These are phyloP conservation scores for Aspergillus hiratsukae DNA, from an alignment of 2,329 filamentous ascomycete species.

Conservation along the genomic window DNA sequence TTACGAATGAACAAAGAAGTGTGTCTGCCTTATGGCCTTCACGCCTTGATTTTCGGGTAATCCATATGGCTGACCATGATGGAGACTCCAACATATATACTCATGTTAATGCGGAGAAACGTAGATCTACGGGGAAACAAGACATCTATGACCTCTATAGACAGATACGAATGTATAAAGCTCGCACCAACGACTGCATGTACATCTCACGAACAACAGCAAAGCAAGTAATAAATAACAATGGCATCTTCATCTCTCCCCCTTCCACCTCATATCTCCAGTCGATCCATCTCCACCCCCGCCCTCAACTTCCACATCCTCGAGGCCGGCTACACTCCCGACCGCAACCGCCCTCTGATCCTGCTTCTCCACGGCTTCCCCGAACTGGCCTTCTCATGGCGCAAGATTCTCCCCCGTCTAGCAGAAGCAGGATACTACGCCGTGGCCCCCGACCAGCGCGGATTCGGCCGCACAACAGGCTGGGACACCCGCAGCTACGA, in stretches of 20 bases:
- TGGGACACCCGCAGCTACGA: slow-evolving; percentile 52
- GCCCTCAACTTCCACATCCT: slow-evolving; percentile 59
- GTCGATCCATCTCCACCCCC: slow-evolving; percentile 55
- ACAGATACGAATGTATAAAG: not conserved
- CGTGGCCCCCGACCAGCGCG: slow-evolving; percentile 64
- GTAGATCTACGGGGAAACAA: not conserved
- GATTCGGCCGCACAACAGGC: slow-evolving; percentile 62
- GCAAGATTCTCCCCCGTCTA: slow-evolving; percentile 57
- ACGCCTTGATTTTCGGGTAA: slow-evolving; percentile 4
- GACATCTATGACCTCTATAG: not conserved
- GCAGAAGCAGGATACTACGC: slow-evolving; percentile 59
- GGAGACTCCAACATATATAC: not conserved
- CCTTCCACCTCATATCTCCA: slow-evolving; percentile 53
- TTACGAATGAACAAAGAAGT: not conserved
- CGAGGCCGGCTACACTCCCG: slow-evolving; percentile 46
- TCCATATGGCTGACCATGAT: slow-evolving; percentile 8
- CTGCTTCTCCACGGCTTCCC: slow-evolving; percentile 64
- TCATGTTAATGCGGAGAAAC: not conserved
- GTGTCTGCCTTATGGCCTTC: not conserved
- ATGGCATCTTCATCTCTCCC: slow-evolving; percentile 43
- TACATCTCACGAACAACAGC: not conserved
- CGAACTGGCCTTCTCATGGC: slow-evolving; percentile 66
- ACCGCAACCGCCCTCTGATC: slow-evolving; percentile 49
- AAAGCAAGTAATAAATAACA: not conserved
- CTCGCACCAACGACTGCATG: not conserved